A percentile compares a stretch with the other conserved stretches of the same genome.
Evolutionary conservation across 805 yeast species (phyloP).

Genomic region (Lipomyces mesembrius): DNA sequence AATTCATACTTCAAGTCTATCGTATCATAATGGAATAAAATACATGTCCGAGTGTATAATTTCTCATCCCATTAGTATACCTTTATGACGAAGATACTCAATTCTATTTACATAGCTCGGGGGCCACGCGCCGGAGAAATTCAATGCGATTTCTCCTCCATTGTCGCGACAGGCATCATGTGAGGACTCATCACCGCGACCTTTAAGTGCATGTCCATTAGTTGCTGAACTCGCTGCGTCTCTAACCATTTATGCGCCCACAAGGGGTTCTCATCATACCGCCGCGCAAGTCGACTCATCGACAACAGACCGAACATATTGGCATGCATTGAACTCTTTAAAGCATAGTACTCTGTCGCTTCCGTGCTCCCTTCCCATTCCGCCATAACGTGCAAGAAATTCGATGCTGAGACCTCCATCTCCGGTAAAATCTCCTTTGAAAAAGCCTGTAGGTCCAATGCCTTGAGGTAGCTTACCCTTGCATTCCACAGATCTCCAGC

Average conservation of each 20-base stretch:
- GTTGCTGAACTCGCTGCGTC: slow-evolving; percentile 9
- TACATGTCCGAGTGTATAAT: background rate
- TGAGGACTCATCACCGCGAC: slow-evolving; percentile 23
- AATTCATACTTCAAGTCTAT: background rate
- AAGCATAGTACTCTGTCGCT: slow-evolving; percentile 26
- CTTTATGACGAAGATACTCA: no score
- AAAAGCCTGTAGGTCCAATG: slow-evolving; percentile 11
- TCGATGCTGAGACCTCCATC: slow-evolving; percentile 22
- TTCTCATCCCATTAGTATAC: no score
- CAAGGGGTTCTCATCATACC: slow-evolving; percentile 14
- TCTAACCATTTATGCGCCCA: slow-evolving; percentile 24
- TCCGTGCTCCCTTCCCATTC: slow-evolving; percentile 22
- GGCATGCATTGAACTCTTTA: slow-evolving; percentile 25
- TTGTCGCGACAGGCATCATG: slow-evolving; percentile 11
- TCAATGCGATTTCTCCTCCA: background rate
- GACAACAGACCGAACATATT: slow-evolving; percentile 14
- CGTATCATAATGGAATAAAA: background rate
- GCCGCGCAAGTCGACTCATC: slow-evolving; percentile 12
- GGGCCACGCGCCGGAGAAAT: background rate
- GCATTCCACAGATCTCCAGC: slow-evolving; percentile 16
- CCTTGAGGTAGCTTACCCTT: slow-evolving; percentile 17
- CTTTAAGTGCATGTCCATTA: slow-evolving; percentile 7
- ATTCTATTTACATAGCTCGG: background rate
- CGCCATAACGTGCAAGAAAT: slow-evolving; percentile 26
- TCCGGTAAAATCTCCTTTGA: slow-evolving; percentile 22